A percentile compares a stretch with the other conserved stretches of the same genome.
These are phyloP conservation scores for Colletotrichum sublineola DNA, from an alignment of 2,329 filamentous ascomycete genomes.

Conservation along the genomic window DNA sequence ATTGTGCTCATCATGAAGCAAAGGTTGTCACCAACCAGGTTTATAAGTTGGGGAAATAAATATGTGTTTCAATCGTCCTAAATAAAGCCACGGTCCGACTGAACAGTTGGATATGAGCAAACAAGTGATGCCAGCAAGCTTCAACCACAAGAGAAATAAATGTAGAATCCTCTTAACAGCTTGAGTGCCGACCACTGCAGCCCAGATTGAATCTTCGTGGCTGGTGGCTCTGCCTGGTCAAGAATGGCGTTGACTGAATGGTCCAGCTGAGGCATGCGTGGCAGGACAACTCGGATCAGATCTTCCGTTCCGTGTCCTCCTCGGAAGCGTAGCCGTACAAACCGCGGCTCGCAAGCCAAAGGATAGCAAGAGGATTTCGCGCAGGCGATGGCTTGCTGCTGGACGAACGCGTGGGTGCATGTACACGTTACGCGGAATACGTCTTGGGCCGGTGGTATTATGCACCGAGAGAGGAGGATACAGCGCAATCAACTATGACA, in stretches of 20 bases:
- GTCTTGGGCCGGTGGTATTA: slow-evolving; percentile 20
- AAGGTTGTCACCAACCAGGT: too few relatives aligned
- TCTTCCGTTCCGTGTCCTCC: neutral
- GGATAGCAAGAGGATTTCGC: neutral
- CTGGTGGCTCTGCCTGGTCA: neutral
- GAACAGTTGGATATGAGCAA: neutral
- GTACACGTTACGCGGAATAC: too few relatives aligned
- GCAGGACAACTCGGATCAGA: too few relatives aligned
- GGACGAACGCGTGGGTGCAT: slow-evolving; percentile 10
- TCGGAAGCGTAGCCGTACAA: slow-evolving; percentile 7
- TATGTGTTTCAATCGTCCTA: neutral
- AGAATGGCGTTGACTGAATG: neutral
- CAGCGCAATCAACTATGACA: neutral
- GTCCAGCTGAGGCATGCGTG: neutral
- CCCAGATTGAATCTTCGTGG: neutral
- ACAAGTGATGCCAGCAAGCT: neutral
- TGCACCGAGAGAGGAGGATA: slow-evolving; percentile 22
- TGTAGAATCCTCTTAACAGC: neutral
- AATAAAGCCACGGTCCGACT: neutral
- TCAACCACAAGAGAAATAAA: neutral
- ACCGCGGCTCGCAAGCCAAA: slow-evolving; percentile 13
- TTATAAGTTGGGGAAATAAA: neutral
- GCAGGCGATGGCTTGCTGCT: neutral
- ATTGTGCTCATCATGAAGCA: too few relatives aligned
- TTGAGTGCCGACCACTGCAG: neutral